Base-by-base conservation (phyloP, 2,329 filamentous ascomycete species). In the Pseudogymnoascus sp. region DNA sequence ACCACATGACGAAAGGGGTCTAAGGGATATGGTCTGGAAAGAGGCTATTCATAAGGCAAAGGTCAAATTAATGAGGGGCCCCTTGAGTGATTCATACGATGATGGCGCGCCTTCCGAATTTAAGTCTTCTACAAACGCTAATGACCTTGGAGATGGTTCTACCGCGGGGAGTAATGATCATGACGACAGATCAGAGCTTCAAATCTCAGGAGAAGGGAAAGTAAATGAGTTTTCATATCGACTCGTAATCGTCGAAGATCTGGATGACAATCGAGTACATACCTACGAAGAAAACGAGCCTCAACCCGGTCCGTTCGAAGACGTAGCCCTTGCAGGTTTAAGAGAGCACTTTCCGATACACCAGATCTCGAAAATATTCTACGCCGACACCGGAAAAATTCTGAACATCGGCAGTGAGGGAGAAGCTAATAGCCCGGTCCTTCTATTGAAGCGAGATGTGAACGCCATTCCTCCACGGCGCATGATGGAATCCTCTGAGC, bases 41-140 rank as follows among this genome's bases (percentile, higher is more conserved):
- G 93, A 99, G 73, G 92, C 96, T 41, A 87, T 97, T 64, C 92
- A 97, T 77, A 99, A 97, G 74, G 90, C 92, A 15, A 84, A 87
- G 39, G 85, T 97, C 10, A 91, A 92, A 63, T 79, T 99, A 17
- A 63, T 73, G 64, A 66, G 72, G 36, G 63, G 48, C 15, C 15
- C 48, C 15, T 55, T 55, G 29, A 21, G 15, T 8, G 48, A 17
- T 55, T 55, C 48, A 4, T 55, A 55, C 15, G 48, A 55, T 35
- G 48, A 21, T 55, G 29, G 29, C 7, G 48, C 29, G n/a, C 29
- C 10, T n/a, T 8, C 25, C 5, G 29, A 33, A 9, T 55, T 17
- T 6, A 55, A 5, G 29, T 35, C 29, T 33, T 35, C 48, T 5
- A 17, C 48, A 5, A 55, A 35, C 15, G n/a, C 73, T 5, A 15